A percentile compares a stretch with the other conserved stretches of the same genome.
Conservation (phyloP, 2,329 filamentous ascomycete genomes). For the Rutstroemia sp. region DNA sequence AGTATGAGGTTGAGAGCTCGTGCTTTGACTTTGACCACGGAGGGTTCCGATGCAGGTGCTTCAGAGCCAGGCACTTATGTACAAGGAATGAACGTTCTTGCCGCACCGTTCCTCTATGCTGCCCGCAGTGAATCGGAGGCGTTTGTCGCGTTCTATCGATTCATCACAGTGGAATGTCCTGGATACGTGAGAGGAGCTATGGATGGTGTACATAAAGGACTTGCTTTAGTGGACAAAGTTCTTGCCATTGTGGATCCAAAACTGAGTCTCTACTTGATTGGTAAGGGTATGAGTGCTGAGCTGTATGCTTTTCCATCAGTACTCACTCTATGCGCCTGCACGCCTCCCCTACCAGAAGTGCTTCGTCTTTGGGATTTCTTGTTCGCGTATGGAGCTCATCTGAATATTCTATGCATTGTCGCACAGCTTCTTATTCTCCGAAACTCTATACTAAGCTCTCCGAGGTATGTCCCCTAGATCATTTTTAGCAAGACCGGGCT, state of each 20-base stretch:
- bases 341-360: conserved; percentile 88
- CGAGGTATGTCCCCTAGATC: conserved; percentile 52
- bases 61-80: conserved; percentile 80
- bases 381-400: conserved; percentile 88
- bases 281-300: conserved; percentile 83
- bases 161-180: conserved; percentile 82
- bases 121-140: conserved; percentile 92
- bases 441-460: conserved; percentile 72
- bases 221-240: conserved; percentile 87
- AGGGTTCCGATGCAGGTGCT: conserved; percentile 53
- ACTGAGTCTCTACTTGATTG: conserved; percentile 73
- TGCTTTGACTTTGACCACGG: conserved; percentile 53
- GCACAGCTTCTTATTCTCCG: conserved; percentile 87
- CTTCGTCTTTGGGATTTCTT: conserved; percentile 93
- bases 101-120: conserved; percentile 90
- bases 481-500: not conserved
- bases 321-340: conserved; percentile 89
- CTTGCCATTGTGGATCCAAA: conserved; percentile 86
- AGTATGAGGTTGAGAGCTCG: conserved; percentile 39
- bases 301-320: conserved; percentile 96
- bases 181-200: conserved; percentile 93
- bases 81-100: conserved; percentile 97
- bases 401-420: conserved; percentile 95
- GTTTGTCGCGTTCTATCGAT: conserved; percentile 81
- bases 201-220: conserved; percentile 91